Evolutionary conservation across 2,329 filamentous ascomycete species (phyloP), one percentile per base, ranked within the genome.

Genomic region (Penicillium sp.): DNA sequence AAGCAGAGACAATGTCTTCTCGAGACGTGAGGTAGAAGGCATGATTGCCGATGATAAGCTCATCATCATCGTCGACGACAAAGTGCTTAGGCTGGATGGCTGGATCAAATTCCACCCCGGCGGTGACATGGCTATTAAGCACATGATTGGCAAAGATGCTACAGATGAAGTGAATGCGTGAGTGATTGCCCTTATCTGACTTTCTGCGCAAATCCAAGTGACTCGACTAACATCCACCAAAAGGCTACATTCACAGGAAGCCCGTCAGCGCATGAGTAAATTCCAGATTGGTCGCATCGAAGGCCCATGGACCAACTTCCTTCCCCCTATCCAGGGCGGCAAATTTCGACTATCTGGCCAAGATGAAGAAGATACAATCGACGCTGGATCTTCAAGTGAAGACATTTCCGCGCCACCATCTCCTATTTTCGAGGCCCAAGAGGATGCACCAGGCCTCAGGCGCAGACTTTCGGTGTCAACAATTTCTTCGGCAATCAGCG

Each of bases 51-150:
- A 89, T 53, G 92, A 91, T 4, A 82, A 83, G 54, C 83, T 83
- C 49, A 84, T 97, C 53, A 82, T 96, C 62, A 91, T 97, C 44
- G 78, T 95, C 53, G 85, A 96, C 63, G 82, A 86, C 54, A 84
- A 86, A 67, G 91, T 96, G 4, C 75, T 97, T 62, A 94, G 91
- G 75, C 85, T 90, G 27, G 92, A 97, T 74, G 81, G 87, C 29
- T 97, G 92, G 92, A 76, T 94, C 45, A 85, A 85, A 47, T 97
- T 89, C 67, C 93, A 97, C 68, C 93, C 94, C 10, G 94, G 94
- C 44, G 94, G 94, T 61, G 85, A 92, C 64, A 92, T 90, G 75
- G 84, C 92, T 52, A 94, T 97, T 61, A 78, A 85, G 70, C 93
- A 97, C 69, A 92, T 97, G 90, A 83, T 97, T 56, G 92, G 92